Percentiles rank a stretch among this genome's conserved stretches.
phyloP scores from a whole-genome alignment of 179 eudicot species.

The Kewa caespitosa region DNA sequence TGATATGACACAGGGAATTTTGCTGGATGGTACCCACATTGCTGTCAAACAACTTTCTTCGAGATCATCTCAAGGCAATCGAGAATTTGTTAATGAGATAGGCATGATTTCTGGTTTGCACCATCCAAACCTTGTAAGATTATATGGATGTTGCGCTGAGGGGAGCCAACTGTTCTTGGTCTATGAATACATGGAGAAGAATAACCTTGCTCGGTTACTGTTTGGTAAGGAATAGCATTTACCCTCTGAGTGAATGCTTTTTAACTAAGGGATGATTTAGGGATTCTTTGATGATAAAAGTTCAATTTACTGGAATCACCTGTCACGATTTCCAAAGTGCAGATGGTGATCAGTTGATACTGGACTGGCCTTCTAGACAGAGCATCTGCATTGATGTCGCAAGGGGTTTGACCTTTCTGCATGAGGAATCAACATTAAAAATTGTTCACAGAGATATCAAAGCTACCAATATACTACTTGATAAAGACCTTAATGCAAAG shows the following conservation, averaged over 20 bases:
- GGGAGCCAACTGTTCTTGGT: slow-evolving; percentile 45
- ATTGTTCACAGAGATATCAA: slow-evolving; percentile 58
- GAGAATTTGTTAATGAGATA: slow-evolving; percentile 52
- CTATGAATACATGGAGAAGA: slow-evolving; percentile 54
- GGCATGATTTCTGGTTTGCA: slow-evolving; percentile 53
- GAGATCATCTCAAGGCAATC: slow-evolving; percentile 47
- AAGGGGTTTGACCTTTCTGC: slow-evolving; percentile 48
- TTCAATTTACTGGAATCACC: background rate
- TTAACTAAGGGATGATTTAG: background rate
- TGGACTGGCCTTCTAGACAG: slow-evolving; percentile 49
- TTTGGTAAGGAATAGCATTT: slow-evolving; percentile 35
- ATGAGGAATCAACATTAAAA: slow-evolving; percentile 49
- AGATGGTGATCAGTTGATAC: slow-evolving; percentile 25
- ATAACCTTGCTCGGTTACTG: slow-evolving; percentile 41
- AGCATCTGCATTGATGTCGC: slow-evolving; percentile 48
- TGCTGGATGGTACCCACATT: slow-evolving; percentile 45
- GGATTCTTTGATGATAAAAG: background rate
- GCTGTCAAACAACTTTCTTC: slow-evolving; percentile 57
- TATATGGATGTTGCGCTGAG: slow-evolving; percentile 55
- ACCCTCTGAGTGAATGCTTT: background rate
- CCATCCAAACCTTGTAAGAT: slow-evolving; percentile 48
- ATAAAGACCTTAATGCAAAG: slow-evolving; percentile 39
- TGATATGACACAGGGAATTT: slow-evolving; percentile 37
- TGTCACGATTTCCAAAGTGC: slow-evolving; percentile 10
- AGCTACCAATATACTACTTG: slow-evolving; percentile 45